Base-by-base conservation (phyloP, 148 eudicot species). In the Persicaria maculosa region DNA sequence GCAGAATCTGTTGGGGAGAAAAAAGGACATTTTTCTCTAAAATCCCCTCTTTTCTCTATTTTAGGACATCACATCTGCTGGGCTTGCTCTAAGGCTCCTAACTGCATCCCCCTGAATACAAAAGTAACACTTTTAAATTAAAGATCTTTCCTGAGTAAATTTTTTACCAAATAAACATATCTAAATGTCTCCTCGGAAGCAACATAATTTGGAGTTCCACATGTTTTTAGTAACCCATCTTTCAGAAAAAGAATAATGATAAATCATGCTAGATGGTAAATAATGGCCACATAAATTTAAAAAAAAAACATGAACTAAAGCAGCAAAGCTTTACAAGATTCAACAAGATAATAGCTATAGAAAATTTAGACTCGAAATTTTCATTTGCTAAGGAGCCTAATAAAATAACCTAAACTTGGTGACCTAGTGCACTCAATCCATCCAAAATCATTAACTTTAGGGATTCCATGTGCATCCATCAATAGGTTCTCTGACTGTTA, bases 151-250 rank as follows among this genome's bases (percentile, higher is more conserved):
- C 25, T 22, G 25, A 22, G 25, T 22, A 22, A 22, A 22, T 22
- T 22, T 22, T 22, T 22, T 22, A 22, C 25, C 25, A 22, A 22
- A 22, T 22, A 22, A 22, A 22, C 25, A 22, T 22, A 22, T 22
- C 25, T 22, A 22, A 22, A 22, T 22, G 25, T 22, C 25, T 22
- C 98, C 94, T 93, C 98, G 6, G 98, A 97, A 74, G 98, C 98
- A 54, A 93, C 98, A 82, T 93, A 93, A 77, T 93, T 93, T 59
- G 98, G 98, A 6, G 98, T 93, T 57, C 98, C 98, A 77, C 98
- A 93, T 55, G 97, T 93, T 44, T 94, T 93, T 67, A 93, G 91
- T 79, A 91, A 81, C 53, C 98, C 98, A 79, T 93, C 98, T 80
- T 93, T 91, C 98, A 91, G 80, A 36, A 82, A 6, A 74, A 76